Evolutionary conservation across 2,329 filamentous ascomycete genomes (phyloP).

Genomic region (Diaporthe ampelina): DNA sequence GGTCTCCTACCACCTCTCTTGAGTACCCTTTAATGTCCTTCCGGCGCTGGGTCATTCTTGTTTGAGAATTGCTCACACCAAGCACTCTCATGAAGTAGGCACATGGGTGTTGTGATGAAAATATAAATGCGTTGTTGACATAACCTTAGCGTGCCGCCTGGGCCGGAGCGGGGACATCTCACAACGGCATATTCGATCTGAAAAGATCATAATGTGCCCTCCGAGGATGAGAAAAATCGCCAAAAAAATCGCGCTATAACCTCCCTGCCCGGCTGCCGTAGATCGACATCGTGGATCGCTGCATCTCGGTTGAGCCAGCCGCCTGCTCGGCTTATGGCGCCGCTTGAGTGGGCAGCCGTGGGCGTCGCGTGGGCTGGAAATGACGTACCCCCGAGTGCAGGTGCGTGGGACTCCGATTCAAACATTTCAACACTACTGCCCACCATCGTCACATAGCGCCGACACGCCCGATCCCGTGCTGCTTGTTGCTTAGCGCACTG

Average conservation of each 20-base stretch:
- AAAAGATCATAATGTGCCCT: neutral
- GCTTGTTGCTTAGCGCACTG: constrained; percentile 4
- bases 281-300: neutral
- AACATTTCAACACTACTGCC: constrained; percentile 19
- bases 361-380: constrained; percentile 24
- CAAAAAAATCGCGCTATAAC: neutral
- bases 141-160: too few species aligned
- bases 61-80: too few species aligned
- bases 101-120: neutral
- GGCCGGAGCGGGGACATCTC: too few species aligned
- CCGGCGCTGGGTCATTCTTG: too few species aligned
- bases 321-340: constrained; percentile 6
- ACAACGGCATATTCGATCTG: neutral
- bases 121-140: neutral
- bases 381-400: constrained; percentile 8
- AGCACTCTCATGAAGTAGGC: neutral
- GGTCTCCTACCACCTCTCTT: neutral
- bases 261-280: neutral
- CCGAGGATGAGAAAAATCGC: neutral
- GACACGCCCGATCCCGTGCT: constrained; percentile 8
- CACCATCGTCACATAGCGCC: constrained; percentile 20
- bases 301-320: constrained; percentile 19
- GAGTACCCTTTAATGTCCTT: too few species aligned
- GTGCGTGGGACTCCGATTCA: constrained; percentile 11
- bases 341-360: neutral